phyloP scores from a whole-genome alignment of 106 monocot species.

The Apostasia ramifera region DNA sequence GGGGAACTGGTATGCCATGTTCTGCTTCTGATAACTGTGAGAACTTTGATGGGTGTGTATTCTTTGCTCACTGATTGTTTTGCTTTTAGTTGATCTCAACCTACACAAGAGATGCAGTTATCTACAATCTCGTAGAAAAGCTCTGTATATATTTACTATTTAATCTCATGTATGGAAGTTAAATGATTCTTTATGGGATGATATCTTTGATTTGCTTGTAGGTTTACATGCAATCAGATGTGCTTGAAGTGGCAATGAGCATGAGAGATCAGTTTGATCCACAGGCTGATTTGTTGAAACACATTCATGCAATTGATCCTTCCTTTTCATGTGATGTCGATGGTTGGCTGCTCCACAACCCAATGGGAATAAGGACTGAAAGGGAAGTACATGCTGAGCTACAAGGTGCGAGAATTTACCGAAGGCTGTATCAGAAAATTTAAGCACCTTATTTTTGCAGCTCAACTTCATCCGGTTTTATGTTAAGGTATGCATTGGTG shows the following conservation, averaged over 20 bases:
- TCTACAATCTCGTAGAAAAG: too few relatives aligned
- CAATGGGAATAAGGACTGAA: constrained; percentile 88
- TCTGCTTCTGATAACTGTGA: too few relatives aligned
- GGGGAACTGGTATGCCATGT: too few relatives aligned
- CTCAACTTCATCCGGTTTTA: too few relatives aligned
- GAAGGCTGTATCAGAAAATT: constrained; percentile 64
- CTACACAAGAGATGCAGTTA: too few relatives aligned
- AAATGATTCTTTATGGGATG: too few relatives aligned
- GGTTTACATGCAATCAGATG: constrained; percentile 87
- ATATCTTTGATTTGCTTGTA: constrained; percentile 2
- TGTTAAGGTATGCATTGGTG: too few relatives aligned
- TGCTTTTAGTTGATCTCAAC: too few relatives aligned
- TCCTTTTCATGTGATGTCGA: constrained; percentile 35
- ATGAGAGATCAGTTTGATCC: constrained; percentile 81
- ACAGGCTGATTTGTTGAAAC: constrained; percentile 44
- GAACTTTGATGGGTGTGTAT: too few relatives aligned
- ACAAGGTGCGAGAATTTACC: constrained; percentile 77
- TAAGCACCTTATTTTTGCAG: background rate
- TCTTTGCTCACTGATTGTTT: too few relatives aligned
- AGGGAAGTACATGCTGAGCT: constrained; percentile 92
- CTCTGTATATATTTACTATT: too few relatives aligned
- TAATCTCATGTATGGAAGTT: too few relatives aligned
- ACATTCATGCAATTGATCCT: constrained; percentile 30
- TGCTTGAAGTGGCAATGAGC: constrained; percentile 64
- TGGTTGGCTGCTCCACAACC: constrained; percentile 76